A percentile compares a stretch with the other conserved stretches of the same genome.
phyloP scores from a whole-genome alignment of 1,139 yeast genomes.

The Candida tetrigidarum region DNA sequence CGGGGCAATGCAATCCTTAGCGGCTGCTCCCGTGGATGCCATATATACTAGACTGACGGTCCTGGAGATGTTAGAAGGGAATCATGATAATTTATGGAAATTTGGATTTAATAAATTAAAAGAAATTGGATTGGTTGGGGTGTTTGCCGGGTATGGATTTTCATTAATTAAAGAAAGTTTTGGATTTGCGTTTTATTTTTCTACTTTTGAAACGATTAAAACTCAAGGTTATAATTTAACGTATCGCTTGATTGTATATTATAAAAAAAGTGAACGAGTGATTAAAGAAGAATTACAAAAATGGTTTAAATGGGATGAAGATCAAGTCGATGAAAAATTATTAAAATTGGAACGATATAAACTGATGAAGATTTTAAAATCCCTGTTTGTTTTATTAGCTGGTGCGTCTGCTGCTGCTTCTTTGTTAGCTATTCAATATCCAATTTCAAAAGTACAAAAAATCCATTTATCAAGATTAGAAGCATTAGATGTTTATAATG shows the following conservation, averaged over 20 bases:
- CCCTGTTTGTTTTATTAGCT: conserved; percentile 78
- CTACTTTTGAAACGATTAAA: conserved; percentile 83
- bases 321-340: conserved; percentile 33
- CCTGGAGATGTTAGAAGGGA: conserved; percentile 69
- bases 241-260: conserved; percentile 62
- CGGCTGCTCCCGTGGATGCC: conserved; percentile 95
- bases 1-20: conserved; percentile 85
- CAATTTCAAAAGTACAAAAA: conserved; percentile 78
- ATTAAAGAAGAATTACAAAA: conserved; percentile 26
- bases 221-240: conserved; percentile 64
- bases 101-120: conserved; percentile 71
- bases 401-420: conserved; percentile 89
- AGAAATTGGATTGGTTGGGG: conserved; percentile 81
- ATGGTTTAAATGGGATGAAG: conserved; percentile 24
- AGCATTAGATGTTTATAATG: conserved; percentile 69
- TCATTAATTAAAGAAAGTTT: conserved; percentile 79
- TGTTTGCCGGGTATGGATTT: conserved; percentile 85
- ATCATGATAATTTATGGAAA: conserved; percentile 74
- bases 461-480: conserved; percentile 80
- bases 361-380: conserved; percentile 58
- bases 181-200: conserved; percentile 87
- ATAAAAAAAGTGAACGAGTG: conserved; percentile 39
- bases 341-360: conserved; percentile 40
- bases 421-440: conserved; percentile 79
- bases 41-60: conserved; percentile 81